A percentile compares a stretch with the other conserved stretches of the same genome.
Evolutionary conservation across 1,139 yeast genomes (phyloP).

Genomic region (Geotrichum klebahnii): DNA sequence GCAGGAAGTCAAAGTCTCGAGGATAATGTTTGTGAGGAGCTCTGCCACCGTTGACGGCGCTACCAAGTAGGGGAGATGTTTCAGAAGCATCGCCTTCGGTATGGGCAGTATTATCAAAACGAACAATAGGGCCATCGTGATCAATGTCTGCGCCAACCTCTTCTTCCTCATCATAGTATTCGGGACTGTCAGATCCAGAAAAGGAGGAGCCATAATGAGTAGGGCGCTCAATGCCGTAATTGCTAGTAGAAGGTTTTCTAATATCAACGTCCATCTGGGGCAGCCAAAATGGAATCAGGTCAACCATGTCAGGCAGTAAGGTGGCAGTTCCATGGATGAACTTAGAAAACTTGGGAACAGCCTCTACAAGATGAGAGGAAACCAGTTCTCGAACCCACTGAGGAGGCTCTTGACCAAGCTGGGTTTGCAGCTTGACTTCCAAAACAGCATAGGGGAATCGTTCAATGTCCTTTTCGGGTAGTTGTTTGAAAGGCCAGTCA

Average conservation of each 20-base stretch:
- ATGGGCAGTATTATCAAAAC: conserved; percentile 31
- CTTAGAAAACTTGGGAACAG: conserved; percentile 95
- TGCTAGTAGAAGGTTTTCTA: conserved; percentile 74
- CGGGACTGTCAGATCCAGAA: conserved; percentile 41
- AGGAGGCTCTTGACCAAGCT: conserved; percentile 97
- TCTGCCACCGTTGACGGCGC: conserved; percentile 11
- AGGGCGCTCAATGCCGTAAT: conserved; percentile 60
- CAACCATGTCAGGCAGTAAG: conserved; percentile 73
- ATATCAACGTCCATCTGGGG: conserved; percentile 98
- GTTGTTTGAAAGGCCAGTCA: conserved; percentile 87
- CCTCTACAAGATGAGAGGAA: conserved; percentile 89
- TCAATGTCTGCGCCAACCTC: conserved; percentile 23
- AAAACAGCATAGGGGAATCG: conserved; percentile 95
- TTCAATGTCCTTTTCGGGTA: conserved; percentile 78
- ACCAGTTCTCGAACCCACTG: conserved; percentile 93
- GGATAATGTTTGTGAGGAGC: conserved; percentile 20
- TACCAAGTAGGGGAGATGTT: conserved; percentile 32
- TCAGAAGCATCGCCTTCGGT: conserved; percentile 30
- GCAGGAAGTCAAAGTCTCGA: conserved; percentile 14
- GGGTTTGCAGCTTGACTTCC: conserved; percentile 95
- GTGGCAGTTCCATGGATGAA: conserved; percentile 95
- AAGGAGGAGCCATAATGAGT: conserved; percentile 43
- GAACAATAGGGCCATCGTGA: conserved; percentile 25
- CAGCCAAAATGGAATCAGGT: conserved; percentile 89
- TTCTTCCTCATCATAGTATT: conserved; percentile 50